Conservation (phyloP, 2,329 filamentous ascomycete species). For the Coleophoma cylindrospora region DNA sequence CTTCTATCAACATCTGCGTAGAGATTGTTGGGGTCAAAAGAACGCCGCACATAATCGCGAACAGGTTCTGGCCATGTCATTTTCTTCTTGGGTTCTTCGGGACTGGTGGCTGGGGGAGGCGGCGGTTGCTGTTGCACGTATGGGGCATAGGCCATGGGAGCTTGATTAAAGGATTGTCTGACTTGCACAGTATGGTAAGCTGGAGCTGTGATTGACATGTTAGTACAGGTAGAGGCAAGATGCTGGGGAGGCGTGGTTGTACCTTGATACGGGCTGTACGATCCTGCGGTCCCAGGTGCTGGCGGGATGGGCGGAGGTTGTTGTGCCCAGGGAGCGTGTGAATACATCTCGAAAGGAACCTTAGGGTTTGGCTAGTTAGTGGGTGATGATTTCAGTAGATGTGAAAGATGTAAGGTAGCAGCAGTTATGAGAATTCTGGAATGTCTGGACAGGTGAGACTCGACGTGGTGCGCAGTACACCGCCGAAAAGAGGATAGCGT, state of each 20-base stretch:
- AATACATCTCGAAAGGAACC: conserved; percentile 3
- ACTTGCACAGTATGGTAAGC: conserved; percentile 40
- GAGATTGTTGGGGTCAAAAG: conserved; percentile 72
- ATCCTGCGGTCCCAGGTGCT: conserved; percentile 28
- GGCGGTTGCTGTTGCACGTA: conserved; percentile 31
- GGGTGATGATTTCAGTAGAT: background rate
- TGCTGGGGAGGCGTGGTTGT: background rate
- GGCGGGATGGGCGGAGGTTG: conserved; percentile 16
- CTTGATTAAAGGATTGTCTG: conserved; percentile 29
- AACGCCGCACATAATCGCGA: conserved; percentile 81
- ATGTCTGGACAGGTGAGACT: too few relatives aligned
- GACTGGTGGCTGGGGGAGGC: conserved; percentile 22
- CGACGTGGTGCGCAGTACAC: too few relatives aligned
- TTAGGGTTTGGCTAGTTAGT: conserved; percentile 1
- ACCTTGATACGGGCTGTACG: conserved; percentile 4
- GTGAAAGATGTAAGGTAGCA: too few relatives aligned
- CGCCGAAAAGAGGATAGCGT: too few relatives aligned
- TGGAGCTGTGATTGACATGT: conserved; percentile 29
- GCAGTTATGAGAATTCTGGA: too few relatives aligned
- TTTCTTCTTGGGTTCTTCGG: conserved; percentile 36
- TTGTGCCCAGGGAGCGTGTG: conserved; percentile 4
- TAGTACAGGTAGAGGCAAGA: conserved; percentile 2
- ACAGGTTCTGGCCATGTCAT: conserved; percentile 80
- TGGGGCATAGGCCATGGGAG: conserved; percentile 26
- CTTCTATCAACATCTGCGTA: conserved; percentile 54